Conservation (phyloP, 1,284 basidiomycete genomes). For the Kalmanozyma brasiliensis region DNA sequence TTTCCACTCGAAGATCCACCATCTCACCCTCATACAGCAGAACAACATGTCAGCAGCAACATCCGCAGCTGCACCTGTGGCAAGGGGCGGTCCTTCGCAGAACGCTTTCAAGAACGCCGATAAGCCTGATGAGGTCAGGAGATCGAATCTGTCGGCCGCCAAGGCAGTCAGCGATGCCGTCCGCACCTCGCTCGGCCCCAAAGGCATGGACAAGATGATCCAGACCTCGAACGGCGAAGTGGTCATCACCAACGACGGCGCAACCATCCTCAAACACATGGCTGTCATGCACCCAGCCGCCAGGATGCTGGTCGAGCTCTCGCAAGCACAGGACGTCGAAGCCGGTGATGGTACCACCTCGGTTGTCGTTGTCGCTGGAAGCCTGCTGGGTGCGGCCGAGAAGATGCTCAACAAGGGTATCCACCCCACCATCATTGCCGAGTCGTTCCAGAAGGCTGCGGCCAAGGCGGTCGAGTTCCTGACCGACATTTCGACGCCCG, state of each 20-base stretch:
- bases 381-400: slow-evolving; percentile 91
- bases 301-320: slow-evolving; percentile 95
- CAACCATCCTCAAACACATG: slow-evolving; percentile 96
- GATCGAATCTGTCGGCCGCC: slow-evolving; percentile 63
- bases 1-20: not conserved
- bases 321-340: slow-evolving; percentile 97
- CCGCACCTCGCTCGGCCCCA: slow-evolving; percentile 92
- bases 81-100: slow-evolving; percentile 31
- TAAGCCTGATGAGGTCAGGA: slow-evolving; percentile 68
- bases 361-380: slow-evolving; percentile 95
- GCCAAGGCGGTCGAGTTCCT: slow-evolving; percentile 93
- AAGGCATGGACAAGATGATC: slow-evolving; percentile 99
- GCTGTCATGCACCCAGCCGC: slow-evolving; percentile 98
- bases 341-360: slow-evolving; percentile 99
- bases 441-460: slow-evolving; percentile 92
- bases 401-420: slow-evolving; percentile 94
- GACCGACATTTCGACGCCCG: slow-evolving; percentile 89
- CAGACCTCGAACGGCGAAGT: slow-evolving; percentile 97
- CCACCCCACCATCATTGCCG: slow-evolving; percentile 96
- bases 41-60: slow-evolving; percentile 43
- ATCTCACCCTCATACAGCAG: not conserved
- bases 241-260: slow-evolving; percentile 98
- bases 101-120: slow-evolving; percentile 67
- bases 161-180: slow-evolving; percentile 97
- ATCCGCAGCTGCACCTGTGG: slow-evolving; percentile 40